Conservation (phyloP, 2,329 filamentous ascomycete genomes). For the Talaromyces piceae region DNA sequence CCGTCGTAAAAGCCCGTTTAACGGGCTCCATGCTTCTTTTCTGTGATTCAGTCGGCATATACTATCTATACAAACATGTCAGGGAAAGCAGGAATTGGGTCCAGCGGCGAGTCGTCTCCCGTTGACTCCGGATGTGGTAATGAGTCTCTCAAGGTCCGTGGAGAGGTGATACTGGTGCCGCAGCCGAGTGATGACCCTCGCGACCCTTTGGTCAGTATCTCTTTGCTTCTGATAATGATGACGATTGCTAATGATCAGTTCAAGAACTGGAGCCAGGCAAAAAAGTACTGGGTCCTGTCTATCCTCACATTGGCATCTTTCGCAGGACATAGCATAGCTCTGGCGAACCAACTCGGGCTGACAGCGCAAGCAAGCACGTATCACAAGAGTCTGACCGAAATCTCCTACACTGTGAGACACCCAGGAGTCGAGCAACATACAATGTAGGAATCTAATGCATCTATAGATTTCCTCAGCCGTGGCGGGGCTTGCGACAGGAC, state of each 20-base stretch:
- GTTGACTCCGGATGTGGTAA: neutral
- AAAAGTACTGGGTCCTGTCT: slow-evolving; percentile 5
- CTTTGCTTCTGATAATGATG: neutral
- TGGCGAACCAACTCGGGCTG: slow-evolving; percentile 11
- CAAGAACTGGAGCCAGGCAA: slow-evolving; percentile 11
- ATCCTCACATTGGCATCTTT: slow-evolving; percentile 8
- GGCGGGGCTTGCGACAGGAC: slow-evolving; percentile 4
- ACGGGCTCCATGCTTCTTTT: too few species aligned
- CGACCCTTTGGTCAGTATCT: slow-evolving; percentile 8
- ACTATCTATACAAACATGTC: neutral
- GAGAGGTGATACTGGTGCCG: slow-evolving; percentile 8
- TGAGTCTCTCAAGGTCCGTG: slow-evolving; percentile 6
- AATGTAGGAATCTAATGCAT: neutral
- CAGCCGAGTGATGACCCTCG: slow-evolving; percentile 4
- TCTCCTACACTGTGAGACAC: slow-evolving; percentile 12
- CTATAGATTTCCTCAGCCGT: slow-evolving; percentile 5
- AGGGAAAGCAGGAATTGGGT: neutral
- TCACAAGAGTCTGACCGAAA: slow-evolving; percentile 12
- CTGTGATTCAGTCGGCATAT: too few species aligned
- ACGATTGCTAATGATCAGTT: neutral
- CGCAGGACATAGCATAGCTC: slow-evolving; percentile 1
- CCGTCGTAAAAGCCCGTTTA: too few species aligned
- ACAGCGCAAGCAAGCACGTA: slow-evolving; percentile 14
- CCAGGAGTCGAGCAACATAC: neutral
- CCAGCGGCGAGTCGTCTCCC: neutral